Base-by-base conservation (phyloP, 2,329 filamentous ascomycete genomes). In the Hirsutella rhossiliensis region DNA sequence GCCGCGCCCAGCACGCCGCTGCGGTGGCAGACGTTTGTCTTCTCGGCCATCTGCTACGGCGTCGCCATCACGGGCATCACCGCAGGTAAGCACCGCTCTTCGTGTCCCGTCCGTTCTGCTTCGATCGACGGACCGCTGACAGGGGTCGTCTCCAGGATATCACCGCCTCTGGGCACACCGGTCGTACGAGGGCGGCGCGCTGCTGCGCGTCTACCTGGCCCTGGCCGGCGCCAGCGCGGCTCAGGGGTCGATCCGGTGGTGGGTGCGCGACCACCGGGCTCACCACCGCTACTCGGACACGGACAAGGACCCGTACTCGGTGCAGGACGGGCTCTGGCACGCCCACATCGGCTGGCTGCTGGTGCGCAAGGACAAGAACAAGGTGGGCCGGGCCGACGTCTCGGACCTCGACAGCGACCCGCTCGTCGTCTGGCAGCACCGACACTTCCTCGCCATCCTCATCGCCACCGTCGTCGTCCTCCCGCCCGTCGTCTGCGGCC, bases 221-320 rank as follows among this genome's bases (percentile, higher is more conserved):
- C 81, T 81, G 41, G 78, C 87, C 49, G 87, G 87, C 47, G 84
- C 83, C 56, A 87, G 85, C 66, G 84, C 87, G 52, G 84, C 90
- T 45, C 78, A 94, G 64, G 87, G 87, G 45, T 92, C 86, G 38
- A 84, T 89, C 60, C 75, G 87, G 64, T 94, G 87, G 87, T 94
- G 87, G 87, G 80, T 85, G 48, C 80, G 84, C 56, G 85, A 83
- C 60, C 87, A 94, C 69, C 82, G 87, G 54, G 84, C 86, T 57
- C 87, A 94, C 65, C 87, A 94, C 73, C 78, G 87, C 56, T 94
- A 90, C 64, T 94, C 87, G 69, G 87, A 94, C 61, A 94, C 87
- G 57, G 84, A 89, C 36, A 92, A 92, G 72, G 87, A 94, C 54
- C 87, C 87, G 41, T 94, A 94, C 72, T 89, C 84, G 28, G 87